These are phyloP conservation scores for Golubevia pallescens DNA, from an alignment of 1,284 basidiomycete genomes.

Conservation along the genomic window DNA sequence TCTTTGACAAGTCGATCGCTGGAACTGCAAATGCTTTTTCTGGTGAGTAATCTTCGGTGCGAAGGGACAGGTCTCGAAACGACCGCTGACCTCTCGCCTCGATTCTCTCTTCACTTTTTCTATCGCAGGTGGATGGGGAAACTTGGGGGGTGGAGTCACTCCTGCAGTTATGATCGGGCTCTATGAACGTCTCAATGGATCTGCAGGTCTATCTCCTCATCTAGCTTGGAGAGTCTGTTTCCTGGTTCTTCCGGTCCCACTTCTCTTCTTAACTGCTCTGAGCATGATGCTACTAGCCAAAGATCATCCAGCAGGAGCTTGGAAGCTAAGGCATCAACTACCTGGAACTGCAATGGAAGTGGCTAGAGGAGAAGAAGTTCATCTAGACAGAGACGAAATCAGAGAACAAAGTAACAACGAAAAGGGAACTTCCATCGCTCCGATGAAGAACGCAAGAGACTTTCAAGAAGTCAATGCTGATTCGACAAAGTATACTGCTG, in stretches of 20 bases:
- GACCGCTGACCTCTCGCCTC: not conserved
- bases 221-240: constrained; percentile 72
- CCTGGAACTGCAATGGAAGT: constrained; percentile 65
- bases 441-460: constrained; percentile 28
- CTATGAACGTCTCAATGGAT: constrained; percentile 67
- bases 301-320: constrained; percentile 72
- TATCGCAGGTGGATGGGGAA: constrained; percentile 68
- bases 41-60: constrained; percentile 31
- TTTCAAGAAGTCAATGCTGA: constrained; percentile 49
- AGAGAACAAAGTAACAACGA: constrained; percentile 59
- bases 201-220: constrained; percentile 66
- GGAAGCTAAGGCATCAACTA: constrained; percentile 69
- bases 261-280: constrained; percentile 68
- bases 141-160: constrained; percentile 68
- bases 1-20: constrained; percentile 72
- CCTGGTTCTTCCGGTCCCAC: constrained; percentile 71
- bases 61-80: not conserved
- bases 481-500: constrained; percentile 26
- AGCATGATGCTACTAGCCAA: constrained; percentile 69
- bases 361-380: constrained; percentile 53
- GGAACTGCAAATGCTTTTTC: constrained; percentile 66
- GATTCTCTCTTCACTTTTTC: not conserved
- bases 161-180: constrained; percentile 73
- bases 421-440: constrained; percentile 21
- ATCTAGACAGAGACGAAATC: constrained; percentile 55